Conservation (phyloP, 2,329 filamentous ascomycete species). For the Alternaria burnsii region DNA sequence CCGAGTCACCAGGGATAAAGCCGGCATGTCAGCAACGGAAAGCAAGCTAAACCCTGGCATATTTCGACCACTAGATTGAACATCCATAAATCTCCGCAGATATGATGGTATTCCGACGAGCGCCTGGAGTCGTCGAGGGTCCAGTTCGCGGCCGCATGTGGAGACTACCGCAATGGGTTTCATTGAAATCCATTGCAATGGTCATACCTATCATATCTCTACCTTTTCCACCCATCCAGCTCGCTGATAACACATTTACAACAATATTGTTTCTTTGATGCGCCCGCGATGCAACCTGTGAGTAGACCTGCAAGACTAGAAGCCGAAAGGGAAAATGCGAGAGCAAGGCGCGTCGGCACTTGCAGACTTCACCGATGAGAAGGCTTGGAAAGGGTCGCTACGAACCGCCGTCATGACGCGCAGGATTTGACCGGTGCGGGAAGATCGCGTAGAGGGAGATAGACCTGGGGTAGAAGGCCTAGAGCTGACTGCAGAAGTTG, state of each 20-base stretch:
- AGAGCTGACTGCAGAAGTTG: constrained; percentile 25
- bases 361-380: constrained; percentile 19
- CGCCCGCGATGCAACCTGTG: neutral
- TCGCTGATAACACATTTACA: too few species aligned
- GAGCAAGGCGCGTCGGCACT: neutral
- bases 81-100: neutral
- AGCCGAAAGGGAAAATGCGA: neutral
- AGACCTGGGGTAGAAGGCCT: constrained; percentile 5
- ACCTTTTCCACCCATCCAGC: neutral
- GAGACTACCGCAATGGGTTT: neutral
- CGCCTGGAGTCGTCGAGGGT: neutral
- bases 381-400: constrained; percentile 1
- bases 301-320: neutral
- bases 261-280: neutral
- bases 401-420: constrained; percentile 14
- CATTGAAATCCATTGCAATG: neutral
- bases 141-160: neutral
- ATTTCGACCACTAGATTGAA: neutral
- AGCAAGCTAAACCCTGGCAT: neutral
- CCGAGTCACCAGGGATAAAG: neutral
- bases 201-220: neutral
- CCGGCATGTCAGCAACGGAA: neutral
- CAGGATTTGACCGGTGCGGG: constrained; percentile 26
- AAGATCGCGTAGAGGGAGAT: constrained; percentile 7
- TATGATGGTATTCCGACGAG: neutral